Evolutionary conservation across 495 filamentous ascomycete species (phyloP).

Genomic region (Tuber umbilicatum): DNA sequence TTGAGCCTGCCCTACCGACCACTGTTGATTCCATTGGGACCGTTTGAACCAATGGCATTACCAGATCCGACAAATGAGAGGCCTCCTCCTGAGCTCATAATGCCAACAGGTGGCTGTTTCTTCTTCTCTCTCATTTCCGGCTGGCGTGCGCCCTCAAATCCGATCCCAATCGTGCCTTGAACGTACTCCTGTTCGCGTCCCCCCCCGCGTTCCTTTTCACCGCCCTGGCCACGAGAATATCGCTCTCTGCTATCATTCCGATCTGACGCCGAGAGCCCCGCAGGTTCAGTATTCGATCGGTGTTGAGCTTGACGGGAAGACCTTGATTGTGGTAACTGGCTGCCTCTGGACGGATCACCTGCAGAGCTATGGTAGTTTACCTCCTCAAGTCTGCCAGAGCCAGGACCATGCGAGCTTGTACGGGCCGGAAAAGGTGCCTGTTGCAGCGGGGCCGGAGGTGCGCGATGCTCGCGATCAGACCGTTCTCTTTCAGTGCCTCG

Average conservation of each 20-base stretch:
- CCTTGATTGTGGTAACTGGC: slow-evolving; percentile 11
- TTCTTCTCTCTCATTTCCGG: slow-evolving; percentile 37
- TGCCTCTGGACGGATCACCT: slow-evolving; percentile 6
- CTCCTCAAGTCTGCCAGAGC: neutral
- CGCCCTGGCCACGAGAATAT: slow-evolving; percentile 15
- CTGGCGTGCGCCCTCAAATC: slow-evolving; percentile 27
- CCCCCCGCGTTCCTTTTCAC: slow-evolving; percentile 16
- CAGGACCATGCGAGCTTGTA: slow-evolving; percentile 22
- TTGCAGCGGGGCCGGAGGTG: slow-evolving; percentile 9
- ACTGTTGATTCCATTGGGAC: neutral
- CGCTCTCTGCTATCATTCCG: slow-evolving; percentile 17
- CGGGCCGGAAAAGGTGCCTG: slow-evolving; percentile 19
- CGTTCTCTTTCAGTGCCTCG: slow-evolving; percentile 28
- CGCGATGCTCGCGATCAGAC: slow-evolving; percentile 18
- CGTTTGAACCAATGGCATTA: neutral
- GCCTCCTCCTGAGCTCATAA: slow-evolving; percentile 27
- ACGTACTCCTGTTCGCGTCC: slow-evolving; percentile 21
- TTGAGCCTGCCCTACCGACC: neutral
- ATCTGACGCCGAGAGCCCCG: slow-evolving; percentile 9
- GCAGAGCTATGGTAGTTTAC: slow-evolving; percentile 13
- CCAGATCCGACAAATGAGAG: slow-evolving; percentile 9
- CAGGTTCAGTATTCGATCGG: slow-evolving; percentile 1
- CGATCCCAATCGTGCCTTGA: slow-evolving; percentile 38
- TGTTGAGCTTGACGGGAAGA: slow-evolving; percentile 11
- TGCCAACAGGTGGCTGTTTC: slow-evolving; percentile 20